Evolutionary conservation across 108 stramenopile species (phyloP), one percentile per base, ranked within the genome.

Genomic region (Asterionellopsis glacialis): DNA sequence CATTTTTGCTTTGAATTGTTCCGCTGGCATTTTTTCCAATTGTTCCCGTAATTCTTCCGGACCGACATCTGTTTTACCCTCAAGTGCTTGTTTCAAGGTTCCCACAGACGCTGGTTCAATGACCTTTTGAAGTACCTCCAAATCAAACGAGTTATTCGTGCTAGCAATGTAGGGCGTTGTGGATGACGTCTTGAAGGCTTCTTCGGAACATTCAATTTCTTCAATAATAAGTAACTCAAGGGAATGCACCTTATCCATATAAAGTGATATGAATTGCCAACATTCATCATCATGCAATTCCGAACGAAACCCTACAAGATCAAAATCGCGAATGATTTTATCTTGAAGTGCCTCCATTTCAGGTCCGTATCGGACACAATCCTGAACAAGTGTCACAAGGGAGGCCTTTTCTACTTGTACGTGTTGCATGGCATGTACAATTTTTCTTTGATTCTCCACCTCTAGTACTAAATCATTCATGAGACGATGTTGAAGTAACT

Each of bases 241-340:
- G 21, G 77, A 69, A 51, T 85, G 88, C 12, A 89, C 60, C 38
- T 73, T 70, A 51, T 89, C 84, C 58, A 89, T 81, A 66, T 85
- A 89, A 0, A 82, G 12, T 13, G 88, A 83, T 5, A 85, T 74
- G 5, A 71, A 41, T 43, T 68, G 23, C 88, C 88, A 89, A 49
- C 84, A 69, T n/a, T 69, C 65, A 22, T 72, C 63, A 44, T 68
- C 52, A 16, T 76, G 59, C 64, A 82, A 77, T 57, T 65, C 73
- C 19, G 68, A 52, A 11, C 65, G 45, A 12, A 67, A 68, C 33
- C 21, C 64, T 11, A 15, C 57, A 1, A 73, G 42, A 9, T 69
- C 63, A 28, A 78, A 72, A 39, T 67, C 64, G 28, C 47, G 51
- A 41, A 68, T 42, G 48, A 71, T 73, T 16, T 53, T 50, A 10